These are phyloP conservation scores for Gossypium schwendimanii DNA, from an alignment of 441 rosid genomes.

Conservation along the genomic window DNA sequence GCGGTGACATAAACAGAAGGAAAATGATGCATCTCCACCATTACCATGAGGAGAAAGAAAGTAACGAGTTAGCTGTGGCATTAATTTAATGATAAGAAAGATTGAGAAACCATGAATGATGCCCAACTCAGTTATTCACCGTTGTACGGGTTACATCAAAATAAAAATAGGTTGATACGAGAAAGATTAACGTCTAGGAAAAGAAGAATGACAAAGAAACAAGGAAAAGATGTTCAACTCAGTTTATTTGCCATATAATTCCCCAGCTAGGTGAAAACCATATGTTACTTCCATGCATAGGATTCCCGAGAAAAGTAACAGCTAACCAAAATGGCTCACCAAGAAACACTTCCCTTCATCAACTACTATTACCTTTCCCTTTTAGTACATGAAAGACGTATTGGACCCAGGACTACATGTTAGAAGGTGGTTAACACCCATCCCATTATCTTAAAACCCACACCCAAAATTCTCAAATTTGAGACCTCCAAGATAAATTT, in stretches of 20 bases:
- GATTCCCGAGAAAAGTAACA: background rate
- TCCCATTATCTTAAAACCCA: background rate
- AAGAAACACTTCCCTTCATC: background rate
- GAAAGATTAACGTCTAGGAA: background rate
- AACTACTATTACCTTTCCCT: background rate
- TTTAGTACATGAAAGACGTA: background rate
- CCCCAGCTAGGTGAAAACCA: background rate
- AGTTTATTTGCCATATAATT: background rate
- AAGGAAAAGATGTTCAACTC: background rate
- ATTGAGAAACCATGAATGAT: conserved; percentile 1
- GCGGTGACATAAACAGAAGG: background rate
- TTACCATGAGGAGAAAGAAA: background rate
- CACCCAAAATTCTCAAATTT: background rate
- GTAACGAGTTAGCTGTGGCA: background rate
- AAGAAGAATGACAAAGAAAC: background rate
- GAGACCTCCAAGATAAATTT: conserved; percentile 3
- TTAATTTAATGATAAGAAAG: background rate
- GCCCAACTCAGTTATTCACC: background rate
- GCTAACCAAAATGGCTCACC: background rate
- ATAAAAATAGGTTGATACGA: background rate
- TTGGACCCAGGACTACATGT: background rate
- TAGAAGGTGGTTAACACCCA: background rate
- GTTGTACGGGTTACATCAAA: background rate
- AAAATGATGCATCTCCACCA: background rate
- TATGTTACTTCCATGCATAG: background rate